Evolutionary conservation across 2,329 filamentous ascomycete species (phyloP), one percentile per base, ranked within the genome.

Genomic region (Metarhizium rileyi): DNA sequence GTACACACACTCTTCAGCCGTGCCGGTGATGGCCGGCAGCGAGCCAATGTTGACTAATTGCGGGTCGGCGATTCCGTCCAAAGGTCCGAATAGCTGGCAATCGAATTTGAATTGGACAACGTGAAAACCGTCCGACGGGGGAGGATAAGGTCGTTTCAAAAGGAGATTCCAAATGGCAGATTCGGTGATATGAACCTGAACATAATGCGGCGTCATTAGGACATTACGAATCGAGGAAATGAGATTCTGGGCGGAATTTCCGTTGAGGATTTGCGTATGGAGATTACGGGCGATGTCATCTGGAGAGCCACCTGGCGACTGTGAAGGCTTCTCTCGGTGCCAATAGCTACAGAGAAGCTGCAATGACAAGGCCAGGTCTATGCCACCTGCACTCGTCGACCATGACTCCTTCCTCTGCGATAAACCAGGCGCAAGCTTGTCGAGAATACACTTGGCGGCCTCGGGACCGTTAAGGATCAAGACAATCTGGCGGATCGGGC

Each of bases 121-220:
- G 23, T 66, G 63, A 25, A 64, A 68, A 0, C 66, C 66, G 40
- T 68, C 66, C 0, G 48, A 5, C 0, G 65, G 66, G 2, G 65
- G 65, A 16, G 56, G 59, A n/a, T 52, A 59, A 1, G 59, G 59
- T 27, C 60, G 56, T 25, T 57, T 66, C n/a, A 62, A 40, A 4
- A 67, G 54, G 7, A 68, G 60, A 44, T 65, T 61, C 66, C 65
- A 68, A 0, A 67, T 54, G 8, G 66, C 62, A 2, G 66, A 67
- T 48, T 68, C 66, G 55, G 64, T 61, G n/a, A 67, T 52, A 46
- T 68, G 65, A 53, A 67, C 62, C 48, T 68, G 66, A 10, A 68
- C 63, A 46, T 61, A 60, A 33, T 68, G 63, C 2, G 66, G 66
- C 0, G 65, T 65, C 12, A 66, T 46, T 1, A 69, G 51, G 9